Conservation (phyloP, 768 basidiomycete species). For the Leccinum truebloodii region DNA sequence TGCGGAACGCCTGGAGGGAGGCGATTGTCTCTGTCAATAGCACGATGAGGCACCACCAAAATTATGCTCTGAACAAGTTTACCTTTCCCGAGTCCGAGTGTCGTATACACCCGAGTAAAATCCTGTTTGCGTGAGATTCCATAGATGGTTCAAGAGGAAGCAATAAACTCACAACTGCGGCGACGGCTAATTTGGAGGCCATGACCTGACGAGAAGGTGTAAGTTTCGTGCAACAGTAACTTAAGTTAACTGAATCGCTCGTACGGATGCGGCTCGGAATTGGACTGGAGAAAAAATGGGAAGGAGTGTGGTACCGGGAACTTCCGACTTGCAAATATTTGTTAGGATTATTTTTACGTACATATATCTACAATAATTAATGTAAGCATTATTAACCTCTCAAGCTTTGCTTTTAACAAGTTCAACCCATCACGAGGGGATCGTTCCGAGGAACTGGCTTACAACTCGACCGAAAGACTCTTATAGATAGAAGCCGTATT, state of each 20-base stretch:
- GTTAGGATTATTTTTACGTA: slow-evolving; percentile 5
- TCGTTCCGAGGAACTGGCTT: not conserved
- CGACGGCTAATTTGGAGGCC: slow-evolving; percentile 73
- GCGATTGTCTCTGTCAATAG: slow-evolving; percentile 75
- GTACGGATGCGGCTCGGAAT: slow-evolving; percentile 12
- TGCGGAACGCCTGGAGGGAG: slow-evolving; percentile 92
- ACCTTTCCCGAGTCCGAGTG: slow-evolving; percentile 88
- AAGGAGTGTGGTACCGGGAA: slow-evolving; percentile 27
- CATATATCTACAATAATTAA: not conserved
- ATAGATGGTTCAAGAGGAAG: not conserved
- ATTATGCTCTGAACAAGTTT: not conserved
- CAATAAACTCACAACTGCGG: slow-evolving; percentile 54
- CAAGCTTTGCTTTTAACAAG: not conserved
- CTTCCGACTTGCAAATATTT: slow-evolving; percentile 24
- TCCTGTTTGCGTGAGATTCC: slow-evolving; percentile 50
- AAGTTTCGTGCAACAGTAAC: slow-evolving; percentile 1
- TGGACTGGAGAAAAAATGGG: slow-evolving; percentile 11
- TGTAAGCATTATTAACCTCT: not conserved
- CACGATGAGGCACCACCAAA: slow-evolving; percentile 3
- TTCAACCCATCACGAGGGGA: not conserved
- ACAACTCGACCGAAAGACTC: not conserved
- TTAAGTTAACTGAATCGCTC: slow-evolving; percentile 1
- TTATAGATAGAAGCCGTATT: not conserved
- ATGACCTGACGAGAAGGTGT: slow-evolving; percentile 37
- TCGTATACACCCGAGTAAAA: slow-evolving; percentile 80